A percentile compares a stretch with the other conserved stretches of the same genome.
phyloP scores from a whole-genome alignment of 768 basidiomycete genomes.

The Antrodiella citrinella region DNA sequence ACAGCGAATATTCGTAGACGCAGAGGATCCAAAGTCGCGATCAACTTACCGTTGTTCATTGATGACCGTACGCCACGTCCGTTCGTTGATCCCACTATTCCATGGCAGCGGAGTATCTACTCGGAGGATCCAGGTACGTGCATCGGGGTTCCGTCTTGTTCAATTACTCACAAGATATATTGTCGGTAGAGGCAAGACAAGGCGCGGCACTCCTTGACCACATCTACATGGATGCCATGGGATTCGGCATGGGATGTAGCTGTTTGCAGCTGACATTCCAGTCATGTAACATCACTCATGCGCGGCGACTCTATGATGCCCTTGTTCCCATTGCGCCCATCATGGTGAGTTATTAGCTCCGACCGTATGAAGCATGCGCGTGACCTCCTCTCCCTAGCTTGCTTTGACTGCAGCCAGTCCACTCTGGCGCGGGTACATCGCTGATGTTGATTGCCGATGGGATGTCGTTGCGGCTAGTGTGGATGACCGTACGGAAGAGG shows the following conservation, averaged over 20 bases:
- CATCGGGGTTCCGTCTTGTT: constrained; percentile 5
- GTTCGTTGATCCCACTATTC: constrained; percentile 89
- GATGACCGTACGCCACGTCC: constrained; percentile 83
- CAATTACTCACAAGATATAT: constrained; percentile 7
- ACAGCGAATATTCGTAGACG: constrained; percentile 91
- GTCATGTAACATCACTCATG: constrained; percentile 88
- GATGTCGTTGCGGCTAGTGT: constrained; percentile 98
- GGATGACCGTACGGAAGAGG: constrained; percentile 93
- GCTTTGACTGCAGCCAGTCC: constrained; percentile 94
- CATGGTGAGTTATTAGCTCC: constrained; percentile 49
- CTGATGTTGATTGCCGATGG: constrained; percentile 98
- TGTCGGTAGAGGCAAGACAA: constrained; percentile 68
- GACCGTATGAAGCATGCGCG: not conserved
- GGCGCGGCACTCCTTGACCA: constrained; percentile 87
- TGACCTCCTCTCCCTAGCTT: constrained; percentile 41
- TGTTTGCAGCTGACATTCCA: constrained; percentile 98
- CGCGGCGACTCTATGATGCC: constrained; percentile 92
- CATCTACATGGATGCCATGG: constrained; percentile 99
- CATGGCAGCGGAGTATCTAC: constrained; percentile 77
- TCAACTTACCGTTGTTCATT: constrained; percentile 89
- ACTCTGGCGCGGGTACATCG: constrained; percentile 87
- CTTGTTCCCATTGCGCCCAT: constrained; percentile 92
- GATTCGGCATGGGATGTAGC: constrained; percentile 99
- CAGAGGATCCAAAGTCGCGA: constrained; percentile 89
- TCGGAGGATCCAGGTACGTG: constrained; percentile 73